Percentiles rank a stretch among this genome's conserved stretches.
phyloP scores from a whole-genome alignment of 257 asterid genomes.

The Plectranthus barbatus region DNA sequence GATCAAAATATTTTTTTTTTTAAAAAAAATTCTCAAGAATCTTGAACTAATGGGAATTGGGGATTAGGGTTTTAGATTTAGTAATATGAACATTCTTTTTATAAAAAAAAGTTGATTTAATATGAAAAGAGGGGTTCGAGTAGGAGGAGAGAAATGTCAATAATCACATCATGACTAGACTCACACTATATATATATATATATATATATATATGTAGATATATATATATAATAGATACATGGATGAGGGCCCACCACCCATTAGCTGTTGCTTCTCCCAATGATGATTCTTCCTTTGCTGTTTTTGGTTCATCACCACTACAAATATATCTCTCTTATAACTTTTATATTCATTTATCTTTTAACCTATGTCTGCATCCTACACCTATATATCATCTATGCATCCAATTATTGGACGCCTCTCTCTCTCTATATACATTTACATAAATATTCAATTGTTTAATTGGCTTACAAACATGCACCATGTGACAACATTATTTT shows the following conservation, averaged over 20 bases:
- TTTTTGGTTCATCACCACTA: constrained; percentile 21
- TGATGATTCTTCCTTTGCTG: constrained; percentile 3
- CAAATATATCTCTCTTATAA: not conserved
- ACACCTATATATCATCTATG: constrained; percentile 11
- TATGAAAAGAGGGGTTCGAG: not conserved
- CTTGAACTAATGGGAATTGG: no score
- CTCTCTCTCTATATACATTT: no score
- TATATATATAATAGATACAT: not conserved
- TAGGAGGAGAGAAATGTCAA: constrained; percentile 6
- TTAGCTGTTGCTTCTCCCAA: constrained; percentile 18
- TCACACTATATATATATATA: constrained; percentile 7
- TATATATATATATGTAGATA: no score
- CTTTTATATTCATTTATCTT: not conserved
- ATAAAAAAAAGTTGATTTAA: no score
- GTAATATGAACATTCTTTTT: not conserved
- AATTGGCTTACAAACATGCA: not conserved
- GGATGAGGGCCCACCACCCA: constrained; percentile 17
- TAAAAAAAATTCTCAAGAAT: no score
- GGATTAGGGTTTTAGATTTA: no score
- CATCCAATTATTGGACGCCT: constrained; percentile 12
- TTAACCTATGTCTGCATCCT: constrained; percentile 10
- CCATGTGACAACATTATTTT: constrained; percentile 2
- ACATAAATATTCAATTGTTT: not conserved
- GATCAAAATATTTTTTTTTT: no score
- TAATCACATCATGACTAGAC: constrained; percentile 21